Evolutionary conservation across 2,329 filamentous ascomycete species (phyloP).

Genomic region (Pseudogymnoascus sp.): DNA sequence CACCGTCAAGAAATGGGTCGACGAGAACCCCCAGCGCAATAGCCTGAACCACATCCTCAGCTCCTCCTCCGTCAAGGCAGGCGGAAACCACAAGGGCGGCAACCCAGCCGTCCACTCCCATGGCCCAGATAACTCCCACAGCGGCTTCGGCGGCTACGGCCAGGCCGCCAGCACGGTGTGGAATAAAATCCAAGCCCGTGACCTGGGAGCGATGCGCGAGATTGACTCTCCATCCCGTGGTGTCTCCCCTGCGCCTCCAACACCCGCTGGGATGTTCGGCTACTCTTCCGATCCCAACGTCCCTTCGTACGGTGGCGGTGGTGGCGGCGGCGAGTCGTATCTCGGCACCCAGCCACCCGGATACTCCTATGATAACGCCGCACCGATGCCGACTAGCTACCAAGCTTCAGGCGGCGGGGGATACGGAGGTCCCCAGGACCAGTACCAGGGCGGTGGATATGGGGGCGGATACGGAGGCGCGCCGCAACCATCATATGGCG

Average conservation of each 20-base stretch:
- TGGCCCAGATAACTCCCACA: slow-evolving; percentile 28
- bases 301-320: background rate
- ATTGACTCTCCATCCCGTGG: slow-evolving; percentile 28
- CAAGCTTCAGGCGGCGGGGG: slow-evolving; percentile 10
- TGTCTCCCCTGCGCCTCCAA: slow-evolving; percentile 28
- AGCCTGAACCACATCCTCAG: slow-evolving; percentile 69
- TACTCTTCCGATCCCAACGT: slow-evolving; percentile 17
- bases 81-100: slow-evolving; percentile 66
- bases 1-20: slow-evolving; percentile 74
- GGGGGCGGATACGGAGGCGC: slow-evolving; percentile 14
- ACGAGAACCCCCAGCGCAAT: slow-evolving; percentile 58
- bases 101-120: slow-evolving; percentile 27
- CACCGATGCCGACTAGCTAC: background rate
- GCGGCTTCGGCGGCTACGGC: slow-evolving; percentile 39
- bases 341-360: slow-evolving; percentile 18
- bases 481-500: slow-evolving; percentile 5
- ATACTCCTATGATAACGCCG: slow-evolving; percentile 18
- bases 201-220: slow-evolving; percentile 49
- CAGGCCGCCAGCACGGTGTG: slow-evolving; percentile 54
- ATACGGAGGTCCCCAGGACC: slow-evolving; percentile 8
- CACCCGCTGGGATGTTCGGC: slow-evolving; percentile 22
- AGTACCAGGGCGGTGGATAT: slow-evolving; percentile 3
- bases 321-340: slow-evolving; percentile 7
- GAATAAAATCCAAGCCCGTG: slow-evolving; percentile 53
- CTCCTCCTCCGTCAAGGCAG: slow-evolving; percentile 73